phyloP scores from a whole-genome alignment of 257 asterid genomes.

The Fraxinus excelsior region DNA sequence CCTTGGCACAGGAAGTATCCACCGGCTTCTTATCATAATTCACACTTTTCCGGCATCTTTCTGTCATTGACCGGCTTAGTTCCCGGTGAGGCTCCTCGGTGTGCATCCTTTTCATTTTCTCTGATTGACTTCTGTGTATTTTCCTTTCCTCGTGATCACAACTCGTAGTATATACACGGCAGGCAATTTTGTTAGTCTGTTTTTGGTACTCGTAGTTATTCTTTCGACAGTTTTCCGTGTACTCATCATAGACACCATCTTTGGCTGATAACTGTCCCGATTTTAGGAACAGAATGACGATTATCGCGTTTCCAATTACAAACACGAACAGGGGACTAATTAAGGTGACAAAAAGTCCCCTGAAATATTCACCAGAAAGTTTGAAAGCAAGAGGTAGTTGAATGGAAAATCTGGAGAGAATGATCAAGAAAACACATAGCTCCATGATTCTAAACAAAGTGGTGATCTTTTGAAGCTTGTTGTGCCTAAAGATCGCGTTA shows the following conservation, averaged over 20 bases:
- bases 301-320: constrained; percentile 67
- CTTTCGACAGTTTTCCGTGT: constrained; percentile 42
- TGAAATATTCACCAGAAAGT: constrained; percentile 41
- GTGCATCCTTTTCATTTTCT: constrained; percentile 27
- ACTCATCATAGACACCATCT: constrained; percentile 50
- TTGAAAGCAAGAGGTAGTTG: constrained; percentile 38
- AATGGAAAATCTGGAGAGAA: constrained; percentile 41
- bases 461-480: constrained; percentile 28
- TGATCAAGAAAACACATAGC: constrained; percentile 31
- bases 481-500: constrained; percentile 29
- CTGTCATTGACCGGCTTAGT: constrained; percentile 58
- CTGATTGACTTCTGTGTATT: constrained; percentile 51
- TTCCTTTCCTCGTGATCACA: constrained; percentile 14
- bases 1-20: constrained; percentile 31
- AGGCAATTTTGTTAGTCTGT: background rate
- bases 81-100: constrained; percentile 32
- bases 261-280: constrained; percentile 43
- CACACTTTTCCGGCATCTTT: constrained; percentile 33
- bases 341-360: constrained; percentile 43
- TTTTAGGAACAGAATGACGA: constrained; percentile 50
- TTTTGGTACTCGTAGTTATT: constrained; percentile 17
- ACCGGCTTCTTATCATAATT: constrained; percentile 13
- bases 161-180: background rate
- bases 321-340: constrained; percentile 65
- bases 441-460: constrained; percentile 41